Evolutionary conservation across 257 asterid species (phyloP).

Genomic region (Gentiana dahurica): DNA sequence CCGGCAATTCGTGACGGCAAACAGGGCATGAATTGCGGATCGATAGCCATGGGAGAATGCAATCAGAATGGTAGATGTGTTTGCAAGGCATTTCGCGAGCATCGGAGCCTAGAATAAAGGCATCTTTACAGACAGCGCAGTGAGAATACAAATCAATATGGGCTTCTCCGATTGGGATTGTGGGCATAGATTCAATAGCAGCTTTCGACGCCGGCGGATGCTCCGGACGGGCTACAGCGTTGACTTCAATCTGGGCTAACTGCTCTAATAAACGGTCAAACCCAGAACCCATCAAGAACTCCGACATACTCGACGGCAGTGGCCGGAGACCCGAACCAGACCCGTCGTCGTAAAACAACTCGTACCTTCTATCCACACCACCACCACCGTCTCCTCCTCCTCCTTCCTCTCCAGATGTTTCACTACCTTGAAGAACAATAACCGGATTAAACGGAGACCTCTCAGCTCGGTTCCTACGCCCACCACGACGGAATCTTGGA

Average conservation of each 20-base stretch:
- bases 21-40: constrained; percentile 80
- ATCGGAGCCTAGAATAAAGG: constrained; percentile 53
- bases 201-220: constrained; percentile 80
- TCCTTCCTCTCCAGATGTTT: constrained; percentile 25
- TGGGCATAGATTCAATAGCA: constrained; percentile 72
- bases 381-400: constrained; percentile 22
- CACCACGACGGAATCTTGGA: constrained; percentile 25
- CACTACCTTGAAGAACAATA: constrained; percentile 65
- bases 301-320: constrained; percentile 62
- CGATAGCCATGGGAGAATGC: constrained; percentile 76
- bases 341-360: constrained; percentile 72
- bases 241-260: constrained; percentile 56
- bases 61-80: constrained; percentile 74
- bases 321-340: constrained; percentile 81
- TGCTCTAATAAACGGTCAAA: constrained; percentile 75
- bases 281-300: constrained; percentile 75
- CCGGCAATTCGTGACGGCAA: constrained; percentile 61
- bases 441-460: constrained; percentile 89
- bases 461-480: constrained; percentile 57
- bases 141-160: constrained; percentile 42
- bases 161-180: constrained; percentile 30
- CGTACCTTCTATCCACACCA: constrained; percentile 42
- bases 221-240: constrained; percentile 55
- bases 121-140: constrained; percentile 85
- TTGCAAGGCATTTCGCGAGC: constrained; percentile 90